phyloP scores from a whole-genome alignment of 2,329 filamentous ascomycete species.

The Pseudovirgaria hyperparasitica region DNA sequence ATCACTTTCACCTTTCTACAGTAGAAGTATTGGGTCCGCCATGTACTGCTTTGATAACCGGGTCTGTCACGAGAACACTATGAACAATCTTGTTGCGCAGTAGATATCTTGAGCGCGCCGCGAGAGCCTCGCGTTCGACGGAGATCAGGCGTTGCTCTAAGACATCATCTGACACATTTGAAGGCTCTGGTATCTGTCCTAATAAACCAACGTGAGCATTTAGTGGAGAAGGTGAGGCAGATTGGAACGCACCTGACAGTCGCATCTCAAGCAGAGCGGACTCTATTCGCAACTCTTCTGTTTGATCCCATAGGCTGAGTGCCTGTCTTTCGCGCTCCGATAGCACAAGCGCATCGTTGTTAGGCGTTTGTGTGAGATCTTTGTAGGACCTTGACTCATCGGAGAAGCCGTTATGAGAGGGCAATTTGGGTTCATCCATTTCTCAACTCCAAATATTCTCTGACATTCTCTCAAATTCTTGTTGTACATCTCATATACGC shows the following conservation, averaged over 20 bases:
- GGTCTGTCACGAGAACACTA: constrained; percentile 57
- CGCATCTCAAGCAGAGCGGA: constrained; percentile 48
- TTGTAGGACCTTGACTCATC: constrained; percentile 5
- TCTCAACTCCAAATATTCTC: too few species aligned
- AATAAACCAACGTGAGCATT: constrained; percentile 9
- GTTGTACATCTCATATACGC: too few species aligned
- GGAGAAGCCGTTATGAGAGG: constrained; percentile 10
- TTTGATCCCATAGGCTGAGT: constrained; percentile 56
- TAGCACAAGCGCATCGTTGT: constrained; percentile 40
- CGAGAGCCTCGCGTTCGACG: constrained; percentile 53
- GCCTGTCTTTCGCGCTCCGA: constrained; percentile 54
- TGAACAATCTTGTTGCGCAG: constrained; percentile 58
- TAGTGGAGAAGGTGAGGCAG: not conserved
- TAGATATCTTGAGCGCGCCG: constrained; percentile 56
- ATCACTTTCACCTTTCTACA: constrained; percentile 48
- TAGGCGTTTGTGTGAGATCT: constrained; percentile 30
- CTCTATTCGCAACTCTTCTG: constrained; percentile 61
- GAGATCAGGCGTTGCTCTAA: constrained; percentile 36
- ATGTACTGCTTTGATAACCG: constrained; percentile 67
- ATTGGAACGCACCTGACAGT: constrained; percentile 12
- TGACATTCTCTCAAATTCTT: too few species aligned
- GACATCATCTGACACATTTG: constrained; percentile 36
- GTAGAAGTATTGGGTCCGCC: constrained; percentile 49
- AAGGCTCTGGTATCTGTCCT: constrained; percentile 16
- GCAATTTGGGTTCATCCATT: constrained; percentile 13